Conservation (phyloP, 2,329 filamentous ascomycete genomes). For the Penicillium capsulatum region DNA sequence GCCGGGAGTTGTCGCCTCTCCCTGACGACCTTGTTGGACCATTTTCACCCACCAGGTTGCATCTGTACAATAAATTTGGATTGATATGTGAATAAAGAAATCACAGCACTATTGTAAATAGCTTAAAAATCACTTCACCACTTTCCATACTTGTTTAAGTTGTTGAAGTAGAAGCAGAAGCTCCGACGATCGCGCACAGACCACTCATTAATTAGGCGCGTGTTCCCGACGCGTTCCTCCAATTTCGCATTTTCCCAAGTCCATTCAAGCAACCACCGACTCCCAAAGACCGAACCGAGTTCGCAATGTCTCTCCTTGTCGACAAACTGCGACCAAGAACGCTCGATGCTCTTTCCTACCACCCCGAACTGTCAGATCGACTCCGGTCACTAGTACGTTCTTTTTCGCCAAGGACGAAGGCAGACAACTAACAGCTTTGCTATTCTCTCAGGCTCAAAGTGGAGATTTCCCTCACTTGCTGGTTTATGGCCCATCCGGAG, state of each 20-base stretch:
- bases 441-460: slow-evolving; percentile 70
- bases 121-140: no score
- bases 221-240: slow-evolving; percentile 35
- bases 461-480: slow-evolving; percentile 97
- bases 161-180: no score
- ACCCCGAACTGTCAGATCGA: slow-evolving; percentile 79
- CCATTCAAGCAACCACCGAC: slow-evolving; percentile 1
- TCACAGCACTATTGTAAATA: no score
- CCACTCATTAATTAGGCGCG: slow-evolving; percentile 39
- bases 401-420: neutral
- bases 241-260: slow-evolving; percentile 16
- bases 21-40: no score
- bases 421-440: slow-evolving; percentile 7
- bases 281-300: neutral
- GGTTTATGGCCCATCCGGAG: slow-evolving; percentile 92
- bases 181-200: slow-evolving; percentile 27
- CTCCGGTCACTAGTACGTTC: slow-evolving; percentile 71
- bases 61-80: no score
- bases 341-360: slow-evolving; percentile 68
- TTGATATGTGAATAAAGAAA: no score
- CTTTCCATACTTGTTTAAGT: no score
- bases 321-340: slow-evolving; percentile 57
- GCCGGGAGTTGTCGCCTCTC: no score
- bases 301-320: slow-evolving; percentile 59
- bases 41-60: no score